These are phyloP conservation scores for Chalciporus pseudorubinellus DNA, from an alignment of 768 basidiomycete species.

Conservation along the genomic window DNA sequence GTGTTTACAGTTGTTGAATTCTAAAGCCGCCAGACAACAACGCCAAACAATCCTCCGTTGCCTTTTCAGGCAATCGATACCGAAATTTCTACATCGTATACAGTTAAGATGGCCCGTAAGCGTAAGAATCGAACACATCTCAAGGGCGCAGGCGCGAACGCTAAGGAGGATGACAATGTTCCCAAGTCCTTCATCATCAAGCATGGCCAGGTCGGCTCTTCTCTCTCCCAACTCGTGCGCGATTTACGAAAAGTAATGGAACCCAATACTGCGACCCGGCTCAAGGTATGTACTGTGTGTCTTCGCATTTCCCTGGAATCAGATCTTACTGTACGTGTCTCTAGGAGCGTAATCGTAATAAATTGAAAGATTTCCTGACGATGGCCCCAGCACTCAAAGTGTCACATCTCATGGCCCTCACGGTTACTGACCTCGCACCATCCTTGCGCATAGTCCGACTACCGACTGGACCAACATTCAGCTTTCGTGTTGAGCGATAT, in stretches of 20 bases:
- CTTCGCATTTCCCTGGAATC: neutral
- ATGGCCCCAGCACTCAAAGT: slow-evolving; percentile 90
- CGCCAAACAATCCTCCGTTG: slow-evolving; percentile 20
- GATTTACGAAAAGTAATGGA: slow-evolving; percentile 97
- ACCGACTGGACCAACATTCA: slow-evolving; percentile 89
- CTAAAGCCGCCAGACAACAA: slow-evolving; percentile 17
- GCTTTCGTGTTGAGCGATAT: slow-evolving; percentile 90
- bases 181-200: slow-evolving; percentile 98
- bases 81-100: slow-evolving; percentile 9
- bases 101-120: slow-evolving; percentile 57
- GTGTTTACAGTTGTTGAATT: slow-evolving; percentile 5
- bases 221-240: slow-evolving; percentile 83
- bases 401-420: slow-evolving; percentile 91
- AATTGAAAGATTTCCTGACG: slow-evolving; percentile 89
- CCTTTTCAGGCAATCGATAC: slow-evolving; percentile 16
- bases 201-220: slow-evolving; percentile 88
- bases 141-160: slow-evolving; percentile 48
- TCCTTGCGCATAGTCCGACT: slow-evolving; percentile 84
- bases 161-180: slow-evolving; percentile 35
- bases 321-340: slow-evolving; percentile 13
- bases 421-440: slow-evolving; percentile 80
- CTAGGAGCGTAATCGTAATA: slow-evolving; percentile 88
- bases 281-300: slow-evolving; percentile 56
- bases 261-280: slow-evolving; percentile 91
- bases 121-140: slow-evolving; percentile 82